Conservation (phyloP, 495 filamentous ascomycete species). For the Gamarada debralockiae region DNA sequence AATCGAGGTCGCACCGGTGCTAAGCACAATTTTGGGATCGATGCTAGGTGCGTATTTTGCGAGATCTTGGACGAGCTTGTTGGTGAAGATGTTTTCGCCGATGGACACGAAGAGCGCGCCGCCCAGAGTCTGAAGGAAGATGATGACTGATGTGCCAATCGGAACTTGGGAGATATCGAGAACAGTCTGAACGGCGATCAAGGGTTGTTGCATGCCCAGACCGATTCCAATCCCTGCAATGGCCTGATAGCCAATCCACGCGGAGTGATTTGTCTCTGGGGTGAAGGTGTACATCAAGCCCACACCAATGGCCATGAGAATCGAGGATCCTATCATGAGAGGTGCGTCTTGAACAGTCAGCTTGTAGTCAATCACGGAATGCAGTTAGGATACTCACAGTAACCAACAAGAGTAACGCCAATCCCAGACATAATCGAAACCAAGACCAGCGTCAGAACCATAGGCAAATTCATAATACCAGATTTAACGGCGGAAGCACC, state of each 20-base stretch:
- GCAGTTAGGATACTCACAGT: conserved; percentile 13
- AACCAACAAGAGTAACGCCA: conserved; percentile 30
- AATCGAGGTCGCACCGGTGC: conserved; percentile 49
- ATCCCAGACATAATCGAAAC: conserved; percentile 29
- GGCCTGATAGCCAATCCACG: conserved; percentile 24
- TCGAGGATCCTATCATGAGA: conserved; percentile 26
- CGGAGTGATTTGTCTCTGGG: conserved; percentile 5
- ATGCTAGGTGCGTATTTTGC: conserved; percentile 36
- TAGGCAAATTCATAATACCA: conserved; percentile 44
- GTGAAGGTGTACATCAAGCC: conserved; percentile 15
- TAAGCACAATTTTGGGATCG: conserved; percentile 36
- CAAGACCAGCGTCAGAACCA: conserved; percentile 39
- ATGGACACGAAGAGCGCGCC: conserved; percentile 44
- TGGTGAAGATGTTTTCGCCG: conserved; percentile 44
- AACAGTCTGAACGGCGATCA: conserved; percentile 24
- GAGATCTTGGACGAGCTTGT: conserved; percentile 36
- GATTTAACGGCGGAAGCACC: conserved; percentile 34
- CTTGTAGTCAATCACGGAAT: conserved; percentile 3
- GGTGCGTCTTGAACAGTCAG: conserved; percentile 22
- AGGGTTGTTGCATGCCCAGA: conserved; percentile 25
- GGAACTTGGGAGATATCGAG: conserved; percentile 18
- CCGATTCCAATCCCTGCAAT: conserved; percentile 23
- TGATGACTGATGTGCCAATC: conserved; percentile 16
- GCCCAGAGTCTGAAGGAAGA: conserved; percentile 41
- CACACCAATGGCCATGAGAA: conserved; percentile 45